Conservation (phyloP, 371 early-diverging fungal genomes). For the Rhizopus microsporus region DNA sequence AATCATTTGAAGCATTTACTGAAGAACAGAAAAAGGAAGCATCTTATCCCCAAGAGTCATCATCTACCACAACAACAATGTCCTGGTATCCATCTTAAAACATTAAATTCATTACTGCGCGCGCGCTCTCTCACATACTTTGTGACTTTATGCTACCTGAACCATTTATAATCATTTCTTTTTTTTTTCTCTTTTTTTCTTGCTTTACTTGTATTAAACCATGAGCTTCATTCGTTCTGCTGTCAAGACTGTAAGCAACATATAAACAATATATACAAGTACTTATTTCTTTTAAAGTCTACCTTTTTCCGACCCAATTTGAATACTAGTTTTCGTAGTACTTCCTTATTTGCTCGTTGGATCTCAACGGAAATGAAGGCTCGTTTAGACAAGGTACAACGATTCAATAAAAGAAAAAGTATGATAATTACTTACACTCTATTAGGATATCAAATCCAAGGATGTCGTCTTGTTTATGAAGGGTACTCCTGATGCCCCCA, state of each 20-base stretch:
- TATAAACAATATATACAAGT: neutral
- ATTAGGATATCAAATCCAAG: constrained; percentile 68
- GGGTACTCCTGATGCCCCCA: constrained; percentile 88
- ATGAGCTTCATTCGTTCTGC: constrained; percentile 63
- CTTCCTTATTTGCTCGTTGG: constrained; percentile 64
- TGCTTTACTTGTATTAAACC: constrained; percentile 9
- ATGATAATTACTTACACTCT: neutral
- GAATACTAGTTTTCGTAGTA: constrained; percentile 24
- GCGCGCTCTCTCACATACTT: neutral
- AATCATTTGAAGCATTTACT: constrained; percentile 11
- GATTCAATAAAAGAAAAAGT: constrained; percentile 1
- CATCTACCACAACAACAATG: neutral
- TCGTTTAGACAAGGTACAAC: constrained; percentile 60
- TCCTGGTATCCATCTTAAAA: constrained; percentile 5
- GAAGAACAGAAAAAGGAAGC: constrained; percentile 12
- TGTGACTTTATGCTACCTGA: neutral
- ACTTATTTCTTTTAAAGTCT: constrained; percentile 22
- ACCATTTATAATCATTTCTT: constrained; percentile 1
- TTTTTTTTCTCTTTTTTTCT: constrained; percentile 4
- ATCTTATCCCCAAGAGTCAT: neutral
- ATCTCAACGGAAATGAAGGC: constrained; percentile 77
- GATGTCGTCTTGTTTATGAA: constrained; percentile 93
- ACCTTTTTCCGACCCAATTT: constrained; percentile 39
- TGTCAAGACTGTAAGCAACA: constrained; percentile 40
- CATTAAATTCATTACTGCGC: neutral